Evolutionary conservation across 2,329 filamentous ascomycete genomes (phyloP).

Genomic region (Pezicula radicicola): DNA sequence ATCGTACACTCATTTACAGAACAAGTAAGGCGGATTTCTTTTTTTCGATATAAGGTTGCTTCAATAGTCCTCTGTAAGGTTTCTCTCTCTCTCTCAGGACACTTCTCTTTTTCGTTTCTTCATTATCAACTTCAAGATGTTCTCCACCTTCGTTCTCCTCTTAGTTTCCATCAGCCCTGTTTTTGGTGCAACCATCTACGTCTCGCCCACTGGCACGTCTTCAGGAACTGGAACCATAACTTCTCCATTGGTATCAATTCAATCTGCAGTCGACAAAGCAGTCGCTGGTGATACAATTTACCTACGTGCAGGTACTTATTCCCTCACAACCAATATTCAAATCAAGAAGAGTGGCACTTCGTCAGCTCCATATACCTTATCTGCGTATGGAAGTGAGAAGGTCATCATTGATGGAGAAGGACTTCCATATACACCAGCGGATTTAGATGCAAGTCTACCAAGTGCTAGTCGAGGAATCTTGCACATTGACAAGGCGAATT

Average conservation of each 20-base stretch:
- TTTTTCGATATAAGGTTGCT: no score
- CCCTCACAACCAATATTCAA: constrained; percentile 43
- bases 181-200: constrained; percentile 30
- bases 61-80: no score
- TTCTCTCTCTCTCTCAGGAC: no score
- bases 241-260: constrained; percentile 42
- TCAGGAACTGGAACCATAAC: constrained; percentile 34
- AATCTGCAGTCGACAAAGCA: constrained; percentile 41
- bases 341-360: constrained; percentile 40
- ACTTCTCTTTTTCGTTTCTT: no score
- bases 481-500: constrained; percentile 41
- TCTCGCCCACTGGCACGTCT: constrained; percentile 40
- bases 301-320: constrained; percentile 41
- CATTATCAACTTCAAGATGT: not conserved
- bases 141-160: not conserved
- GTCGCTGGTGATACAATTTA: constrained; percentile 43
- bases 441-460: constrained; percentile 34
- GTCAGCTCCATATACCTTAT: constrained; percentile 37
- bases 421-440: constrained; percentile 37
- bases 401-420: constrained; percentile 44
- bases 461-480: constrained; percentile 42
- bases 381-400: constrained; percentile 38
- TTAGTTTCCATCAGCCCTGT: not conserved
- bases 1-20: no score
- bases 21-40: no score